Conservation (phyloP, 2,329 filamentous ascomycete species). For the Penicillium sp. region DNA sequence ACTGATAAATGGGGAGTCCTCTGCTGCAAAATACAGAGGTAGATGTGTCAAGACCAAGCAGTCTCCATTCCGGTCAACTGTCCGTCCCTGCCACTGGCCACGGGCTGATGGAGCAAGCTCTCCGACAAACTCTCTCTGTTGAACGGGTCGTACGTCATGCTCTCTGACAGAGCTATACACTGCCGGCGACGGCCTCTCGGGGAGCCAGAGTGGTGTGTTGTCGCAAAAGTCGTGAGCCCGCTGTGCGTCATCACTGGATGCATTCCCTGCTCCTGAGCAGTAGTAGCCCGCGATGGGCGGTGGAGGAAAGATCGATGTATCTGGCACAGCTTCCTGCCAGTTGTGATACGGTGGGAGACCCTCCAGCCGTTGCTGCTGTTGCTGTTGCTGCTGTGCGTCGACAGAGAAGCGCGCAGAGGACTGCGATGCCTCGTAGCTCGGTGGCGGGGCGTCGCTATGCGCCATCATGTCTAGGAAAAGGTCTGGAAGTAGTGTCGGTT, state of each 20-base stretch:
- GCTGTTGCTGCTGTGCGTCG: background rate
- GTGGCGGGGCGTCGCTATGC: constrained; percentile 7
- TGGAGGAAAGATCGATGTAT: constrained; percentile 56
- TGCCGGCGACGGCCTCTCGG: constrained; percentile 41
- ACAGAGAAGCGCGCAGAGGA: background rate
- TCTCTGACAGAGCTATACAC: constrained; percentile 43
- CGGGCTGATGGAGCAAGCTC: constrained; percentile 34
- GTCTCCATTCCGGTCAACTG: constrained; percentile 44
- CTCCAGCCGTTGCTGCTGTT: background rate
- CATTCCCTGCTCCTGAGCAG: constrained; percentile 55
- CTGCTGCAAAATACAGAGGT: constrained; percentile 53
- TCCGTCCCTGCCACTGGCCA: constrained; percentile 46
- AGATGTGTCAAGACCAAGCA: constrained; percentile 51
- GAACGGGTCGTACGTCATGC: constrained; percentile 45
- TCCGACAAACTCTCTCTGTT: constrained; percentile 41
- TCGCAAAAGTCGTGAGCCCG: constrained; percentile 55
- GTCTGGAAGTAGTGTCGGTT: background rate
- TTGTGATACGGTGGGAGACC: constrained; percentile 51
- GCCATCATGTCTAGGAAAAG: background rate
- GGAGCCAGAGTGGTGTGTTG: constrained; percentile 49
- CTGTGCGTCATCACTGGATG: constrained; percentile 51
- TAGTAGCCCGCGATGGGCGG: constrained; percentile 54
- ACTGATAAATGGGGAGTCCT: constrained; percentile 49
- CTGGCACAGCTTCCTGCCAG: constrained; percentile 57
- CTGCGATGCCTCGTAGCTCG: constrained; percentile 22